Evolutionary conservation across 2,329 filamentous ascomycete species (phyloP).

Genomic region (Coniochaeta sp.): DNA sequence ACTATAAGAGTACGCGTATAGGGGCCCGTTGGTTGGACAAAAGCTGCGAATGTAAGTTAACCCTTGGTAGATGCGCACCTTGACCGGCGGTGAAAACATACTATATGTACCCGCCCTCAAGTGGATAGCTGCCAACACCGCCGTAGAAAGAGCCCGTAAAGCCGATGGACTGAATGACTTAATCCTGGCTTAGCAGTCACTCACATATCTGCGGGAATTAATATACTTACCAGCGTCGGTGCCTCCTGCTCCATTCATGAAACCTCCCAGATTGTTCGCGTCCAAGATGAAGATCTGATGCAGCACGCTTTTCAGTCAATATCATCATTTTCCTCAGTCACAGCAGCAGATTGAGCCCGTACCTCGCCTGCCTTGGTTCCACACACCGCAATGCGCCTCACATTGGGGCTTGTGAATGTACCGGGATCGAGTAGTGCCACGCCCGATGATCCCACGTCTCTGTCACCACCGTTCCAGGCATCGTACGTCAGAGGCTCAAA

Average conservation of each 20-base stretch:
- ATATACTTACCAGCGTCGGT: slow-evolving; percentile 15
- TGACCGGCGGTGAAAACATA: background rate
- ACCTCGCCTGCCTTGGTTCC: slow-evolving; percentile 26
- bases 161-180: slow-evolving; percentile 15
- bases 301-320: too few species aligned
- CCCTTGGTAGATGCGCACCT: background rate
- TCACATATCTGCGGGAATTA: too few species aligned
- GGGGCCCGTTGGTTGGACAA: slow-evolving; percentile 22
- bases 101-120: slow-evolving; percentile 34
- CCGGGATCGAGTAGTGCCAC: slow-evolving; percentile 23
- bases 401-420: slow-evolving; percentile 23
- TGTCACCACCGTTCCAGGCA: slow-evolving; percentile 27
- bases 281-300: slow-evolving; percentile 28
- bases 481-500: slow-evolving; percentile 33
- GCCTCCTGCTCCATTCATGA: slow-evolving; percentile 21
- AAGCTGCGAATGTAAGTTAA: slow-evolving; percentile 9
- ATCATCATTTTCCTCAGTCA: too few species aligned
- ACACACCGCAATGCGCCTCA: slow-evolving; percentile 26
- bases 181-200: slow-evolving; percentile 19
- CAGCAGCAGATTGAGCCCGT: too few species aligned
- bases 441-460: slow-evolving; percentile 28
- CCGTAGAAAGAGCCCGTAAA: slow-evolving; percentile 24
- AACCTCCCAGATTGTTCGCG: slow-evolving; percentile 32
- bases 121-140: slow-evolving; percentile 29
- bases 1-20: slow-evolving; percentile 23